Percentiles rank a stretch among this genome's conserved stretches.
phyloP scores from a whole-genome alignment of 202 grass and related monocot genomes.

The Brachypodium distachyon region DNA sequence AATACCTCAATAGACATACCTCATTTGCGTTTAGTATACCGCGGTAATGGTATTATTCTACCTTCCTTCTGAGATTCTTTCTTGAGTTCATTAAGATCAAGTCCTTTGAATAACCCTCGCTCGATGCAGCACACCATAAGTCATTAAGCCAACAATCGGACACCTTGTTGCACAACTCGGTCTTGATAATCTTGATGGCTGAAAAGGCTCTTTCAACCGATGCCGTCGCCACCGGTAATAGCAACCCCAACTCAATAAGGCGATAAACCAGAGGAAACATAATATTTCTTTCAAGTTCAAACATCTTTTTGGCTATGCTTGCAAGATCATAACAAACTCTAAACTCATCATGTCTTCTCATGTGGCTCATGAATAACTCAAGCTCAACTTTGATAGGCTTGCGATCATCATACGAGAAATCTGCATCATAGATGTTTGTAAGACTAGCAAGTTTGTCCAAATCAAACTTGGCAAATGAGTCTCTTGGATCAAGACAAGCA shows the following conservation, averaged over 20 bases:
- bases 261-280: neutral
- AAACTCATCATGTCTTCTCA: neutral
- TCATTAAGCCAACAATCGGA: neutral
- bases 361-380: neutral
- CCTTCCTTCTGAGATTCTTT: neutral
- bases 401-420: neutral
- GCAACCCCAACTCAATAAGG: neutral
- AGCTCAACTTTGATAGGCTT: neutral
- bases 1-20: too few species aligned
- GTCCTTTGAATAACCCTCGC: neutral
- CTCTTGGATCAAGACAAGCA: neutral
- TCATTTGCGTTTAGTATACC: too few species aligned
- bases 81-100: neutral
- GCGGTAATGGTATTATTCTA: neutral
- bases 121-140: neutral
- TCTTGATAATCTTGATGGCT: neutral
- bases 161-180: neutral
- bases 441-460: neutral
- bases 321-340: neutral
- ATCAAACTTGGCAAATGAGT: neutral
- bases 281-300: neutral
- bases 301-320: neutral
- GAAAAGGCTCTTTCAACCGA: neutral
- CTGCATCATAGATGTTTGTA: neutral
- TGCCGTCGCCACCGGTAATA: neutral